Evolutionary conservation across 2,329 filamentous ascomycete genomes (phyloP).

Genomic region (Curvularia eragrostidis): DNA sequence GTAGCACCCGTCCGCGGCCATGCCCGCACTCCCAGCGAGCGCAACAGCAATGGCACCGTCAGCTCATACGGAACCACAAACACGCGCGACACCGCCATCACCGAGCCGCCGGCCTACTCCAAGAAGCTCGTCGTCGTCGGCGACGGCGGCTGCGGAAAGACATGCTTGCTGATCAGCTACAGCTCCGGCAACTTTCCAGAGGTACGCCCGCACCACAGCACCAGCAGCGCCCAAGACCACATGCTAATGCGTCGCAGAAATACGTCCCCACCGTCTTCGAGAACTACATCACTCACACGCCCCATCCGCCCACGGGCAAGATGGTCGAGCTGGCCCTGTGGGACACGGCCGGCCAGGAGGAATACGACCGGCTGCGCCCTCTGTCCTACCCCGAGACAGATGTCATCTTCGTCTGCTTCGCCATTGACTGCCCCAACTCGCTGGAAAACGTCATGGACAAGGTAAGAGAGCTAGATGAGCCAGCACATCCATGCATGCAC

Average conservation of each 20-base stretch:
- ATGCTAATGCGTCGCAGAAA: conserved; percentile 70
- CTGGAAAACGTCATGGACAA: conserved; percentile 99
- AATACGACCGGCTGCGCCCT: conserved; percentile 94
- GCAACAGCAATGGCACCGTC: conserved; percentile 88
- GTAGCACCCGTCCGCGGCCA: conserved; percentile 50
- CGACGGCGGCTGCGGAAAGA: conserved; percentile 98
- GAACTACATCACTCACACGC: conserved; percentile 98
- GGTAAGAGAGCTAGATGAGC: conserved; percentile 61
- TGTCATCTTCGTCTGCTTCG: conserved; percentile 97
- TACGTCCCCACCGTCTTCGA: conserved; percentile 99
- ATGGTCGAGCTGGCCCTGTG: conserved; percentile 95
- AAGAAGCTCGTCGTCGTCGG: conserved; percentile 99
- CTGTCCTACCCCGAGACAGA: conserved; percentile 98
- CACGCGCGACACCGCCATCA: conserved; percentile 82
- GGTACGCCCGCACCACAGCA: conserved; percentile 59
- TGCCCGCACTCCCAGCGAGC: conserved; percentile 62
- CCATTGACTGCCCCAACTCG: conserved; percentile 97
- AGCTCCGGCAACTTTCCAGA: conserved; percentile 98
- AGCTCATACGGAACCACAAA: conserved; percentile 82
- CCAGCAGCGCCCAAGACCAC: neutral
- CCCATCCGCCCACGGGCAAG: conserved; percentile 86
- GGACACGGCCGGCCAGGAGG: conserved; percentile 98
- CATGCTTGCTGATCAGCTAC: conserved; percentile 97
- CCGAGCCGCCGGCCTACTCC: conserved; percentile 89
- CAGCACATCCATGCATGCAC: conserved; percentile 12